Base-by-base conservation (phyloP, 306 rosid species). In the Cajanus cajan region DNA sequence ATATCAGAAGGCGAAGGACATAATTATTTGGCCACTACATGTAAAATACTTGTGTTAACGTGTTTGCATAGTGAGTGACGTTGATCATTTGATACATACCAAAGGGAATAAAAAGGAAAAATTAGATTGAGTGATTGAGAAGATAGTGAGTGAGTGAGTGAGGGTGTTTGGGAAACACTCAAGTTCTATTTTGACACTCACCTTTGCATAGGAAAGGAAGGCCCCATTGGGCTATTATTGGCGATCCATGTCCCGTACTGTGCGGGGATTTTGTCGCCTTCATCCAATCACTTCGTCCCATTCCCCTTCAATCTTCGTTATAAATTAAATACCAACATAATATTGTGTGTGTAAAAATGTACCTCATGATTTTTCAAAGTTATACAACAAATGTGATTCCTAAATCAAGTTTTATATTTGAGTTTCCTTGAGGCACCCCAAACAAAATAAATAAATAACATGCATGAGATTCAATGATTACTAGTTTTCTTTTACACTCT, bases 231-330 rank as follows among this genome's bases (percentile, higher is more conserved):
- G 16, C 21, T 22, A 65, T 50, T 52, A 77, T 64, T 65, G 73
- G n/a, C 13, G 16, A 65, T 50, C 36, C 81, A 12, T 22, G 24
- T 21, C 58, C 67, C 80, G 19, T 51, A 6, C 24, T 4, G 19
- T 77, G 55, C 57, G 81, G 74, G 13, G 67, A 77, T 68, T 66
- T 77, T 67, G 45, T 77, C 81, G 43, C 15, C 66, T 77, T 68
- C 41, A 66, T 9, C 39, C 14, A 13, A 45, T 45, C 51, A 50
- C 57, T 50, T 11, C 57, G 2, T 7, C 8, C 5, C 28, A 51
- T 51, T 8, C 31, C 31, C 31, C 31, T 28, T 28, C 31, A 28
- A n/a, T n/a, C n/a, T n/a, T n/a, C n/a, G n/a, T n/a, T n/a, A n/a
- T n/a, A n/a, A n/a, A n/a, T n/a, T n/a, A n/a, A n/a, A n/a, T n/a